Conservation (phyloP, 345 rosid genomes). For the Aegle marmelos region DNA sequence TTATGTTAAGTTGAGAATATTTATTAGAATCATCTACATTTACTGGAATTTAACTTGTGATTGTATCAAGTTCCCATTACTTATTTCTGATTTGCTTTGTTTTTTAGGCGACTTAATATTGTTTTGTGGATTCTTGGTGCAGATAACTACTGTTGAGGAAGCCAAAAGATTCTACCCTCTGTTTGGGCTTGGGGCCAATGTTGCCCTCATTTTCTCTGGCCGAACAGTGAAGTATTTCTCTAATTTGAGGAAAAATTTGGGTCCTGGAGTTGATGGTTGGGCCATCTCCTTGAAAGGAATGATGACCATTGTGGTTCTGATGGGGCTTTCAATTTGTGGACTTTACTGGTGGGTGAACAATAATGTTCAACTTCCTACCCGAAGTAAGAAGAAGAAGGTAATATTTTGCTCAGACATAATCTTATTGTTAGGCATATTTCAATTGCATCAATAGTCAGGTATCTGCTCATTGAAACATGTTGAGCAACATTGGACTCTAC, state of each 20-base stretch:
- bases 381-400: slow-evolving; percentile 98
- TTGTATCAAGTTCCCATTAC: neutral
- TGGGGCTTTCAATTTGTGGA: slow-evolving; percentile 82
- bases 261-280: slow-evolving; percentile 99
- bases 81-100: neutral
- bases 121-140: slow-evolving; percentile 24
- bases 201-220: slow-evolving; percentile 92
- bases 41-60: neutral
- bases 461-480: neutral
- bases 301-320: slow-evolving; percentile 92
- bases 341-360: slow-evolving; percentile 95
- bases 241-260: slow-evolving; percentile 74
- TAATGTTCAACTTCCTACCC: slow-evolving; percentile 73
- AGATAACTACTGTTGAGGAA: slow-evolving; percentile 95
- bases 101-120: slow-evolving; percentile 2
- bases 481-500: neutral
- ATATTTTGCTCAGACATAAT: neutral
- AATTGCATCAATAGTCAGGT: neutral
- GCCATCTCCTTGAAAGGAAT: slow-evolving; percentile 87
- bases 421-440: slow-evolving; percentile 6
- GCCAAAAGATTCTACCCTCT: slow-evolving; percentile 94
- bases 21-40: neutral
- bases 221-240: slow-evolving; percentile 96
- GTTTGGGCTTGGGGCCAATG: slow-evolving; percentile 92
- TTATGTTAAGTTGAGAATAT: neutral